Percentiles rank a stretch among this genome's conserved stretches.
Evolutionary conservation across 2,329 filamentous ascomycete genomes (phyloP).

Genomic region (Cyclaneusma minus): DNA sequence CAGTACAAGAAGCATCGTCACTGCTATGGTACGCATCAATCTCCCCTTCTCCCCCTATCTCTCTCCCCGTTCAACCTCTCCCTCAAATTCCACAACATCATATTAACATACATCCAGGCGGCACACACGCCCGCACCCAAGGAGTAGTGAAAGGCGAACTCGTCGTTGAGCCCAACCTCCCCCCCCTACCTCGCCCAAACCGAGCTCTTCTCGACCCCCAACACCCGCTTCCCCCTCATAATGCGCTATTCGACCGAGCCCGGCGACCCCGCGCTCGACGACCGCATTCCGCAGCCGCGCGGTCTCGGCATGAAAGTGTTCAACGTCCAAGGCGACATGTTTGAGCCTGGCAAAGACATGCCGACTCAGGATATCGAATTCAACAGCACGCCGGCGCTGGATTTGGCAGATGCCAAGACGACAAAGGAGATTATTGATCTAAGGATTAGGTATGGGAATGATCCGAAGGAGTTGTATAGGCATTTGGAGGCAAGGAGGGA

Average conservation of each 20-base stretch:
- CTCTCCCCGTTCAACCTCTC: too few relatives aligned
- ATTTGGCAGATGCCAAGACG: conserved; percentile 28
- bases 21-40: conserved; percentile 19
- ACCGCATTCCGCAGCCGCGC: conserved; percentile 26
- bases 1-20: conserved; percentile 26
- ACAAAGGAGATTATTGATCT: conserved; percentile 27
- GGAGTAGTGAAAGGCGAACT: conserved; percentile 31
- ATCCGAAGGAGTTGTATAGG: conserved; percentile 24
- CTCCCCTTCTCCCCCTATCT: too few relatives aligned
- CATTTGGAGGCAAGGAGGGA: conserved; percentile 23
- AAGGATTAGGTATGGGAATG: conserved; percentile 21
- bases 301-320: conserved; percentile 34
- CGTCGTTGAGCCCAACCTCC: conserved; percentile 24
- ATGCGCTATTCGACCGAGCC: conserved; percentile 23
- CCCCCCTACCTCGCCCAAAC: conserved; percentile 26
- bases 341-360: conserved; percentile 20
- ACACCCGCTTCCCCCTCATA: conserved; percentile 18
- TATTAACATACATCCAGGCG: conserved; percentile 9
- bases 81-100: conserved; percentile 4
- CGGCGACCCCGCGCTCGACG: conserved; percentile 22
- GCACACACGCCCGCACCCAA: conserved; percentile 30
- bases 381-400: conserved; percentile 29
- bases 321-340: conserved; percentile 26
- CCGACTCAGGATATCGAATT: conserved; percentile 28
- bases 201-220: conserved; percentile 20